phyloP scores from a whole-genome alignment of 2,329 filamentous ascomycete genomes.

The Pseudofabraea citricarpa region DNA sequence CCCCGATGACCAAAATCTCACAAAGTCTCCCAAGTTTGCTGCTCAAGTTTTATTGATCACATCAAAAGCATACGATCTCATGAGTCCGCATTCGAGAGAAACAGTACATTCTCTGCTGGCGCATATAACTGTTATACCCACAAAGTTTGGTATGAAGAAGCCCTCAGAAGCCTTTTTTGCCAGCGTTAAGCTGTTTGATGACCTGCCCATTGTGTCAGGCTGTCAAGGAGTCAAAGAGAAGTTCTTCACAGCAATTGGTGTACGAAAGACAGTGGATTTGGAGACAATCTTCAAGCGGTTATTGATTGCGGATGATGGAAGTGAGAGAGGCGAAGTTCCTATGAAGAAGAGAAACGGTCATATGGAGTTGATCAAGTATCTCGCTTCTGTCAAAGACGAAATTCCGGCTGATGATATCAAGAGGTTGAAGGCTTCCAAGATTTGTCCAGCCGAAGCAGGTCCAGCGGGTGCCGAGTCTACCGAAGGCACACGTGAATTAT shows the following conservation, averaged over 20 bases:
- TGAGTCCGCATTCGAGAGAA: slow-evolving; percentile 61
- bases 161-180: slow-evolving; percentile 87
- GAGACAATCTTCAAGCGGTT: slow-evolving; percentile 89
- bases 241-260: slow-evolving; percentile 75
- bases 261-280: slow-evolving; percentile 91
- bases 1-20: slow-evolving; percentile 63
- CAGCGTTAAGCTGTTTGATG: slow-evolving; percentile 91
- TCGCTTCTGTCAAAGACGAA: slow-evolving; percentile 83
- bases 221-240: slow-evolving; percentile 85
- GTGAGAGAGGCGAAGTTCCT: slow-evolving; percentile 41
- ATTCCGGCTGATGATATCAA: slow-evolving; percentile 80
- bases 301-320: slow-evolving; percentile 53
- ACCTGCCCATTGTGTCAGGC: slow-evolving; percentile 75
- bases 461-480: slow-evolving; percentile 48
- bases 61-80: slow-evolving; percentile 86
- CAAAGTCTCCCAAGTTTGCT: slow-evolving; percentile 68
- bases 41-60: slow-evolving; percentile 71
- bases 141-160: slow-evolving; percentile 82
- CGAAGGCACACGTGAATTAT: slow-evolving; percentile 49
- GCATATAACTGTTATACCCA: slow-evolving; percentile 74
- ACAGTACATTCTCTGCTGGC: slow-evolving; percentile 62
- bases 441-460: slow-evolving; percentile 74
- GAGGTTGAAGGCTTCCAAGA: slow-evolving; percentile 70
- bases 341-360: slow-evolving; percentile 73
- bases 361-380: slow-evolving; percentile 89